Evolutionary conservation across 768 basidiomycete genomes (phyloP).

Genomic region (Mycena latifolia): DNA sequence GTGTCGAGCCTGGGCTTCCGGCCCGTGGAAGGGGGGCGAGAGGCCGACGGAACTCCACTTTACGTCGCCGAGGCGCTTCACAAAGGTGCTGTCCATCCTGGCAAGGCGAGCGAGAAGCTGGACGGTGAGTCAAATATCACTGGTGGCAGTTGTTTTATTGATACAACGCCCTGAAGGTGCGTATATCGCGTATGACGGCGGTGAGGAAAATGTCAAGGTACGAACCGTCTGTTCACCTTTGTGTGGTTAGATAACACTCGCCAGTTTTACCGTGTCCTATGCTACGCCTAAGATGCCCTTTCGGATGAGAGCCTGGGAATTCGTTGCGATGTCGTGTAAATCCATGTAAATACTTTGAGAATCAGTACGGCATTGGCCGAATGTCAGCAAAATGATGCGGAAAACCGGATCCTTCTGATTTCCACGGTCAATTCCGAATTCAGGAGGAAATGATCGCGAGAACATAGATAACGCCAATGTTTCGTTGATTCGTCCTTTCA

Average conservation of each 20-base stretch:
- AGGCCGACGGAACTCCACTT: conserved; percentile 69
- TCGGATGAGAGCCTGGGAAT: no score
- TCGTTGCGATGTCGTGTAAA: no score
- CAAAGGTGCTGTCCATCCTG: conserved; percentile 67
- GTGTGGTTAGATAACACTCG: background rate
- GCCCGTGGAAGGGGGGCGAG: conserved; percentile 78
- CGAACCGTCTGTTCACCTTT: conserved; percentile 24
- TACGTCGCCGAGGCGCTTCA: conserved; percentile 72
- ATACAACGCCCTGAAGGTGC: conserved; percentile 49
- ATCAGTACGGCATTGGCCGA: no score
- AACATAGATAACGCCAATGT: no score
- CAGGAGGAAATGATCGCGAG: no score
- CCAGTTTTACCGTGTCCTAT: conserved; percentile 32
- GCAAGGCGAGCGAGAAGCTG: conserved; percentile 69
- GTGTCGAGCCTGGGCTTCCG: conserved; percentile 54
- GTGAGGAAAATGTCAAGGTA: conserved; percentile 66
- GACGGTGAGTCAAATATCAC: conserved; percentile 53
- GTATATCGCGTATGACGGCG: conserved; percentile 65
- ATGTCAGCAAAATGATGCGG: no score
- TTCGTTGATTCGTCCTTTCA: background rate
- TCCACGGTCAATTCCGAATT: no score
- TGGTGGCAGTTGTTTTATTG: background rate
- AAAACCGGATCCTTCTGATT: no score
- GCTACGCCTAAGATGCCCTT: conserved; percentile 24
- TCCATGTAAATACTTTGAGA: no score